phyloP scores from a whole-genome alignment of 169 alveolate species.

The Cyclospora cayetanensis region DNA sequence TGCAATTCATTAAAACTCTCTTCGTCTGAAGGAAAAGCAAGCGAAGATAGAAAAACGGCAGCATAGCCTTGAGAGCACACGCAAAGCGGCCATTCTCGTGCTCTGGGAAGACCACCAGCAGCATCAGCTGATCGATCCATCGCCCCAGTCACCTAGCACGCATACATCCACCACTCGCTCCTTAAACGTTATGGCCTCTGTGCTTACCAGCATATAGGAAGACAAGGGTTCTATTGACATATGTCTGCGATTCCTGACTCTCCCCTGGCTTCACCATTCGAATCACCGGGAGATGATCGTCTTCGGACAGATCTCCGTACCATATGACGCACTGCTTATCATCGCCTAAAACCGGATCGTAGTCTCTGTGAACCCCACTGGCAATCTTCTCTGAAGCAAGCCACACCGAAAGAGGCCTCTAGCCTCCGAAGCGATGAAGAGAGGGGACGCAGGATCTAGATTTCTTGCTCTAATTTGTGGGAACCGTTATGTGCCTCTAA shows the following conservation, averaged over 20 bases:
- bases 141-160: no score
- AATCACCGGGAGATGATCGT: conserved; percentile 89
- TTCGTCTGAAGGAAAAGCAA: conserved; percentile 81
- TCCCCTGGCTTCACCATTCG: conserved; percentile 87
- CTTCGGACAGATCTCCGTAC: conserved; percentile 87
- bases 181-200: background rate
- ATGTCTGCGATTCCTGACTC: conserved; percentile 84
- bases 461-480: background rate
- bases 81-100: no score
- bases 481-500: no score
- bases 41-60: background rate
- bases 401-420: no score
- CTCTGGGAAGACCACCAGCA: no score
- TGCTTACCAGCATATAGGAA: conserved; percentile 90
- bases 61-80: no score
- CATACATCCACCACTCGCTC: no score
- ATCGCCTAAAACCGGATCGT: conserved; percentile 91
- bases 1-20: conserved; percentile 90
- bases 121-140: no score
- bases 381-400: conserved; percentile 86
- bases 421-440: no score
- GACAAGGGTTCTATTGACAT: conserved; percentile 89
- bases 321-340: conserved; percentile 90
- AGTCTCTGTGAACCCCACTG: conserved; percentile 83
- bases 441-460: no score